Evolutionary conservation across 108 stramenopile species (phyloP), one percentile per base, ranked within the genome.

Genomic region (Conticribra guillardii): DNA sequence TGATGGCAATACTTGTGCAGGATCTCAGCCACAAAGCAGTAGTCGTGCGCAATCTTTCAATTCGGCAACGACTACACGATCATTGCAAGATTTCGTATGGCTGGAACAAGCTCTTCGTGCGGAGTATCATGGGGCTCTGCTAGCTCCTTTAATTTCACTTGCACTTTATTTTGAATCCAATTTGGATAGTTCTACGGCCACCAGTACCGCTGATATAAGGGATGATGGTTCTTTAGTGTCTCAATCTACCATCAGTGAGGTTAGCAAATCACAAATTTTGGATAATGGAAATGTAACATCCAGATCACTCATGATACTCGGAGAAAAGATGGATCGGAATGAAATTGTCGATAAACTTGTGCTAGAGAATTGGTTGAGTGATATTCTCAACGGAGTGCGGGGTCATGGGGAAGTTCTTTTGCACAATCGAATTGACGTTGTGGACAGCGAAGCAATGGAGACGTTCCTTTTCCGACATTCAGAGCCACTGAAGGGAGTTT

Each of bases 31-130:
- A 44, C 60, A 44, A 22, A 24, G 22, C 21, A 47, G 48, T 33
- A 66, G 31, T 34, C 32, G 33, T n/a, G 5, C 47, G 11, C 37
- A 41, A 41, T 82, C 82, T 14, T 80, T 84, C 52, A 74, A 75
- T 41, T 79, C 73, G 27, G 83, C 75, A 22, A 67, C 80, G 33
- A 80, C 87, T 14, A 78, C 70, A 32, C 65, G 93, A 60, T 81
- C 87, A 3, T 64, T 91, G 62, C 72, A 82, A 3, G 89, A 94
- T 65, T 91, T 94, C 79, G 57, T 72, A 34, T 94, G 93, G 93
- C 57, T 94, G 14, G 89, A 94, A 76, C 61, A 82, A 50, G 81
- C 88, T 27, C 63, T 94, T 30, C 74, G 76, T 44, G 64, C 60
- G 11, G 92, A 91, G 80, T 94, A 77, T 70, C 87, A 86, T 31